Evolutionary conservation across 1,284 basidiomycete genomes (phyloP).

Genomic region (Marasmius sp.): DNA sequence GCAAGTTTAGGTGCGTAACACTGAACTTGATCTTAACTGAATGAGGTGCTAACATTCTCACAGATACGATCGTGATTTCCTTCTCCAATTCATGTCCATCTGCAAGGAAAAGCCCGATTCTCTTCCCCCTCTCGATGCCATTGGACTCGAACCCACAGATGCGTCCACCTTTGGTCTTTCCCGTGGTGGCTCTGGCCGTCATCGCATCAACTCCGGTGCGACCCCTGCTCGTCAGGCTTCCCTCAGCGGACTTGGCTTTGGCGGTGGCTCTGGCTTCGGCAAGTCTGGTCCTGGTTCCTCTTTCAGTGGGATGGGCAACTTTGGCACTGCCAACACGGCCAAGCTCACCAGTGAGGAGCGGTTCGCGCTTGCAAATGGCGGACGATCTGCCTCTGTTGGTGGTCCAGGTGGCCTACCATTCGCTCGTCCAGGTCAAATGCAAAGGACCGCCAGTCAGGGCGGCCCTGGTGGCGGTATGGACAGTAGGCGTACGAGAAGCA

Average conservation of each 20-base stretch:
- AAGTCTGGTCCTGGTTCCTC: constrained; percentile 39
- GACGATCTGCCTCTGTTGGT: constrained; percentile 47
- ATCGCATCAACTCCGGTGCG: constrained; percentile 41
- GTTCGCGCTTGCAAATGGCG: constrained; percentile 48
- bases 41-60: background rate
- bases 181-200: constrained; percentile 64
- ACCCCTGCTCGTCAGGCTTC: constrained; percentile 47
- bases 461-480: constrained; percentile 52
- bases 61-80: constrained; percentile 96
- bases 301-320: constrained; percentile 74
- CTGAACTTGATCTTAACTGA: background rate
- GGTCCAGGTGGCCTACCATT: constrained; percentile 43
- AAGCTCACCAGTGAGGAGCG: constrained; percentile 76
- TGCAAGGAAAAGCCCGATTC: constrained; percentile 94
- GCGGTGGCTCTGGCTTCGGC: constrained; percentile 37
- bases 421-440: constrained; percentile 57
- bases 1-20: constrained; percentile 78
- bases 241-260: constrained; percentile 55
- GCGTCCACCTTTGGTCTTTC: constrained; percentile 49
- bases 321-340: constrained; percentile 51
- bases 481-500: constrained; percentile 67
- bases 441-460: constrained; percentile 77
- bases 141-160: constrained; percentile 84
- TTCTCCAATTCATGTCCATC: constrained; percentile 94
- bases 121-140: constrained; percentile 87